Percentiles rank a stretch among this genome's conserved stretches.
These are phyloP conservation scores for Xylariaceae sp. DNA, from an alignment of 2,329 filamentous ascomycete species.

Conservation along the genomic window DNA sequence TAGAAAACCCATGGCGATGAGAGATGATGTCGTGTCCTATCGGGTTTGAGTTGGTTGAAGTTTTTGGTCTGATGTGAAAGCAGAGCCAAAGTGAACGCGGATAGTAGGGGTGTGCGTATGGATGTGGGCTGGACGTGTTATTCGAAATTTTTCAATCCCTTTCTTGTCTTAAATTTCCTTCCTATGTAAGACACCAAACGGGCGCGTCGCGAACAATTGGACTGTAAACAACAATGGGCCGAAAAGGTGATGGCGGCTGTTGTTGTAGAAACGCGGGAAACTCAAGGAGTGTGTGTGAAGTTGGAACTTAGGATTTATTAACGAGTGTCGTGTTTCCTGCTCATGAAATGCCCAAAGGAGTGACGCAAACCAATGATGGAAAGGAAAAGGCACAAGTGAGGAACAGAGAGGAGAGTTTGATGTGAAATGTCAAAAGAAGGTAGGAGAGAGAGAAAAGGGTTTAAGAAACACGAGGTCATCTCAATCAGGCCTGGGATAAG, in stretches of 20 bases:
- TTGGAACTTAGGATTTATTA: conserved; percentile 30
- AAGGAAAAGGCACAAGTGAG: conserved; percentile 21
- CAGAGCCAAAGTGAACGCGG: background rate
- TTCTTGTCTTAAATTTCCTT: conserved; percentile 11
- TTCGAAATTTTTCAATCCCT: conserved; percentile 13
- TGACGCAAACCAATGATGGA: conserved; percentile 21
- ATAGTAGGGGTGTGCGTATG: background rate
- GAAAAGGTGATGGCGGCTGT: conserved; percentile 23
- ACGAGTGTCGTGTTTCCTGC: conserved; percentile 29
- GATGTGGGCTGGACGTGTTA: background rate
- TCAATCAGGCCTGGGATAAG: conserved; percentile 16
- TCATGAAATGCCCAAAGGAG: conserved; percentile 28
- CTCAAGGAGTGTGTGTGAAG: conserved; percentile 37
- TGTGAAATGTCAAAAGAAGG: conserved; percentile 16
- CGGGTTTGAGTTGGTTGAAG: background rate
- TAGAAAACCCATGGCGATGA: conserved; percentile 38
- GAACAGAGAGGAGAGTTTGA: conserved; percentile 22
- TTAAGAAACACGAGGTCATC: conserved; percentile 31
- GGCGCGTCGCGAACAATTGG: background rate
- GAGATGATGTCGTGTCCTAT: background rate
- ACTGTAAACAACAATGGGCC: conserved; percentile 9
- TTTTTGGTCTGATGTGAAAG: background rate
- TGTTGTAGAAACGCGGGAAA: conserved; percentile 5
- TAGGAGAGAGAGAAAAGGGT: conserved; percentile 27
- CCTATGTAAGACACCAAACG: conserved; percentile 12